Percentiles rank a stretch among this genome's conserved stretches.
These are phyloP conservation scores for Aureobasidium sp. DNA, from an alignment of 2,329 filamentous ascomycete species.

Conservation along the genomic window DNA sequence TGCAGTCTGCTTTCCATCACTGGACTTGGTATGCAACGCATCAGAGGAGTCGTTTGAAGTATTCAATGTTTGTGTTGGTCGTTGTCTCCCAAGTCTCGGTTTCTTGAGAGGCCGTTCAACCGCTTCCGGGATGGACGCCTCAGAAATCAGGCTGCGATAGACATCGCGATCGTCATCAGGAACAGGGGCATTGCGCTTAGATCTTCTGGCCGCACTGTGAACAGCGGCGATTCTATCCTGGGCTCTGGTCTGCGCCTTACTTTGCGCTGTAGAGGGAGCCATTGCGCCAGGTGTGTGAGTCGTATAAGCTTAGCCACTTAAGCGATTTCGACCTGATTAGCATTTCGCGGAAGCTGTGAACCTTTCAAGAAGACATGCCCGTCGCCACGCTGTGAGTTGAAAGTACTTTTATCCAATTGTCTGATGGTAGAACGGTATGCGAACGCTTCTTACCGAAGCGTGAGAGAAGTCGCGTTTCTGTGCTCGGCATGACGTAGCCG, in stretches of 20 bases:
- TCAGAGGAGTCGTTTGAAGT: not conserved
- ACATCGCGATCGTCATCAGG: slow-evolving; percentile 8
- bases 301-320: not conserved
- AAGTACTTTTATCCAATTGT: not conserved
- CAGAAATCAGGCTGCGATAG: slow-evolving; percentile 13
- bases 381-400: not conserved
- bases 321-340: not conserved
- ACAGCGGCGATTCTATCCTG: slow-evolving; percentile 13
- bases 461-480: not conserved
- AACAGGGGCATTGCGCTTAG: not conserved
- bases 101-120: slow-evolving; percentile 11
- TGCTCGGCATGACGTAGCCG: slow-evolving; percentile 1
- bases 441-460: not conserved
- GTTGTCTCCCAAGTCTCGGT: slow-evolving; percentile 6
- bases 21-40: not conserved
- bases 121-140: slow-evolving; percentile 10
- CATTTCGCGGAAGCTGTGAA: not conserved
- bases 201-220: not conserved
- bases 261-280: slow-evolving; percentile 5
- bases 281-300: not conserved
- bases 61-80: not conserved
- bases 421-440: not conserved
- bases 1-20: not conserved
- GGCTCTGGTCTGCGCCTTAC: slow-evolving; percentile 11
- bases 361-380: not conserved